Conservation (phyloP, 2,329 filamentous ascomycete species). For the Pseudopithomyces maydicus region DNA sequence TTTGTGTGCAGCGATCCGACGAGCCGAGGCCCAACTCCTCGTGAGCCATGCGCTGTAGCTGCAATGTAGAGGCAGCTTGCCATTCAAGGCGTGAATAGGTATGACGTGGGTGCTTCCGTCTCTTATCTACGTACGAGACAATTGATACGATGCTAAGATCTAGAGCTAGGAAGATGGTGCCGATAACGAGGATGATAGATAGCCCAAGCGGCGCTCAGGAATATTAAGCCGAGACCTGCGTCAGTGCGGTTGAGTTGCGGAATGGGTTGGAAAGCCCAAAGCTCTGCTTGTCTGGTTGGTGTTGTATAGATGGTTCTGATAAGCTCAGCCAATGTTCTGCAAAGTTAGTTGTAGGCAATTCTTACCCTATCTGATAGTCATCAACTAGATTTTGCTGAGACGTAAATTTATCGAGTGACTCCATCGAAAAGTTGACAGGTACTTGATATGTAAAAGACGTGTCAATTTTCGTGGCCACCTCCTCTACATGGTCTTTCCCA, state of each 20-base stretch:
- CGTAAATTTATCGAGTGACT: not conserved
- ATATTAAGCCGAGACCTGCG: conserved; percentile 37
- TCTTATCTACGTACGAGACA: conserved; percentile 7
- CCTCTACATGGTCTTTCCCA: not conserved
- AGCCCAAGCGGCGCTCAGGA: conserved; percentile 35
- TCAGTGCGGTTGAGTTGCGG: conserved; percentile 31
- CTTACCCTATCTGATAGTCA: not conserved
- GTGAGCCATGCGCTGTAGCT: not conserved
- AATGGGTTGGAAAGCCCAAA: conserved; percentile 21
- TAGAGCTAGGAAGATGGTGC: conserved; percentile 18
- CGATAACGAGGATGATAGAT: conserved; percentile 19
- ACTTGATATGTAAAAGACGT: conserved; percentile 10
- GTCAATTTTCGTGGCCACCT: not conserved
- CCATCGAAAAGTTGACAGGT: not conserved
- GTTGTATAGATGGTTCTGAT: not conserved
- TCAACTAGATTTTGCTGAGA: not conserved
- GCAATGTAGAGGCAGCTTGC: not conserved
- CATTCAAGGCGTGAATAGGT: not conserved
- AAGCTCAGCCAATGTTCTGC: not conserved
- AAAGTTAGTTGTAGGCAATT: not conserved
- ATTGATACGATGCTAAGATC: conserved; percentile 11
- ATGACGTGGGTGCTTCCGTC: conserved; percentile 2
- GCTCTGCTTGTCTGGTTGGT: not conserved
- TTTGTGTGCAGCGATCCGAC: not conserved
- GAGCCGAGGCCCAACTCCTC: conserved; percentile 1